Conservation (phyloP, 1,139 yeast species). For the Scheffersomyces quercinus region DNA sequence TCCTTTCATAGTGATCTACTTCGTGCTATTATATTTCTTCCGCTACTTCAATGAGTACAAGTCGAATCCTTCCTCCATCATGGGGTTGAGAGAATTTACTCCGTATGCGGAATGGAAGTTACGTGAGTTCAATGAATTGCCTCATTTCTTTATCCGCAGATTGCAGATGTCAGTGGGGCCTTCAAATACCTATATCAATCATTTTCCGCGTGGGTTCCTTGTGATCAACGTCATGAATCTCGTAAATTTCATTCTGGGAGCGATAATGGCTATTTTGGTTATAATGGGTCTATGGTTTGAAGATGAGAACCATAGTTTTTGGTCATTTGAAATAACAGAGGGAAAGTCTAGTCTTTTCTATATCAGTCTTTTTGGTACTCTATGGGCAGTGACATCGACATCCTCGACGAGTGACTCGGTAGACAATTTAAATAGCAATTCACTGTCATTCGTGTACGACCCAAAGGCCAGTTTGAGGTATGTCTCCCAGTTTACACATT, state of each 20-base stretch:
- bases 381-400: constrained; percentile 64
- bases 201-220: constrained; percentile 82
- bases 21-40: constrained; percentile 80
- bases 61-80: constrained; percentile 80
- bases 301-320: constrained; percentile 75
- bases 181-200: constrained; percentile 82
- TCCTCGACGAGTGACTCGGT: constrained; percentile 15
- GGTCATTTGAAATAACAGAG: constrained; percentile 83
- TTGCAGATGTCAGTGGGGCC: constrained; percentile 74
- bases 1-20: constrained; percentile 83
- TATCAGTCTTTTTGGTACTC: constrained; percentile 80
- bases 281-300: constrained; percentile 77
- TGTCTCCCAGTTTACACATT: constrained; percentile 87
- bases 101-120: constrained; percentile 95
- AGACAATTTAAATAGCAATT: constrained; percentile 20
- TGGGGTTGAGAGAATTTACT: constrained; percentile 81
- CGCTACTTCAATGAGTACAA: constrained; percentile 91
- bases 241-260: constrained; percentile 79
- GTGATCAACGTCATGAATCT: constrained; percentile 56
- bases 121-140: constrained; percentile 89
- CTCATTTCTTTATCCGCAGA: constrained; percentile 81
- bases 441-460: constrained; percentile 60
- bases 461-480: constrained; percentile 82
- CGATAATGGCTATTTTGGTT: constrained; percentile 86
- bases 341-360: constrained; percentile 84